These are phyloP conservation scores for Ophiostoma triangulosporum DNA, from an alignment of 2,329 filamentous ascomycete genomes.

Conservation along the genomic window DNA sequence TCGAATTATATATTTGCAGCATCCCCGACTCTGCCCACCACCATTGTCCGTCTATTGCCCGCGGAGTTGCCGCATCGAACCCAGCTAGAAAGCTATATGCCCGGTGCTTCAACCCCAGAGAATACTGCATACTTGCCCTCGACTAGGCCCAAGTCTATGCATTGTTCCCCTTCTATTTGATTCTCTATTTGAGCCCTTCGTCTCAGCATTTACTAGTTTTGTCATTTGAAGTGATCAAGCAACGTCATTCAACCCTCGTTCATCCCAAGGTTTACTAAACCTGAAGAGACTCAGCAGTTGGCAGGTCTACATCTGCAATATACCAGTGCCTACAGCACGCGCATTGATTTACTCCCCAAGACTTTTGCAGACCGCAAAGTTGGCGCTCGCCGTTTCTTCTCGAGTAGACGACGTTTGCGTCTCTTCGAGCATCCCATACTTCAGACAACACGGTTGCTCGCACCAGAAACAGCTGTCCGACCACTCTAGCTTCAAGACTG, in stretches of 20 bases:
- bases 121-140: background rate
- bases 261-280: background rate
- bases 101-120: background rate
- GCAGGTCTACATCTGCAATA: background rate
- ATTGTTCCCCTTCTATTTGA: background rate
- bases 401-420: constrained; percentile 10
- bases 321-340: background rate
- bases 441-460: background rate
- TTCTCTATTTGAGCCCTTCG: background rate
- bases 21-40: background rate
- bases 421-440: background rate
- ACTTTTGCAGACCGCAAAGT: constrained; percentile 6
- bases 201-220: background rate
- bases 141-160: background rate
- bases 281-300: background rate
- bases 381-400: constrained; percentile 12
- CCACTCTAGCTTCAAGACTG: background rate
- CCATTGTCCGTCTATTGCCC: background rate
- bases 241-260: too few relatives aligned
- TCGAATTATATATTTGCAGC: background rate
- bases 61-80: background rate
- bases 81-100: background rate
- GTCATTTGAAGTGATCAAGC: too few relatives aligned
- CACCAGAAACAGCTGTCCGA: background rate
- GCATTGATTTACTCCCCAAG: background rate